These are phyloP conservation scores for Anisodus acutangulus DNA, from an alignment of 257 asterid genomes.

Conservation along the genomic window DNA sequence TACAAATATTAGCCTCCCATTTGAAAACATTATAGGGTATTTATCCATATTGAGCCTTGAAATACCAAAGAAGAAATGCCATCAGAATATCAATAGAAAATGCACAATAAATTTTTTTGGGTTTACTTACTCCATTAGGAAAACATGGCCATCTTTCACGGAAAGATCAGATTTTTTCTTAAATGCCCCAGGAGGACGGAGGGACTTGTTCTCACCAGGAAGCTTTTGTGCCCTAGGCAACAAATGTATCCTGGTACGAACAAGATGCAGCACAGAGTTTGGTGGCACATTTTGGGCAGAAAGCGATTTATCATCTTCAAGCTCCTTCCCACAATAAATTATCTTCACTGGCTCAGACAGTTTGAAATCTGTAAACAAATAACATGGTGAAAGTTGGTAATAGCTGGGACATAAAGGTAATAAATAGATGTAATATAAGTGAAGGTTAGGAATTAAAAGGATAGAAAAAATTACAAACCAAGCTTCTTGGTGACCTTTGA, in stretches of 20 bases:
- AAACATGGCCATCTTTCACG: conserved; percentile 94
- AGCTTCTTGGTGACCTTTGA: conserved; percentile 94
- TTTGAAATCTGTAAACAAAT: conserved; percentile 70
- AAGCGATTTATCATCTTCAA: conserved; percentile 83
- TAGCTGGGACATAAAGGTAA: conserved; percentile 15
- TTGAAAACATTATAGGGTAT: neutral
- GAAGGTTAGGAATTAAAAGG: conserved; percentile 16
- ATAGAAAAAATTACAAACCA: conserved; percentile 50
- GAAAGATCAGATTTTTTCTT: conserved; percentile 98
- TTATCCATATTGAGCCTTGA: neutral
- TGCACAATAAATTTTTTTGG: neutral
- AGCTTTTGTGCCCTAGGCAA: conserved; percentile 95
- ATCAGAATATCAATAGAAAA: conserved; percentile 20
- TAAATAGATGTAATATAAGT: conserved; percentile 33
- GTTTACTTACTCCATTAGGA: conserved; percentile 92
- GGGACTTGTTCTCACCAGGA: conserved; percentile 94
- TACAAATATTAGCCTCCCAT: neutral
- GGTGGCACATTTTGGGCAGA: conserved; percentile 78
- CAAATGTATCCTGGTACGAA: conserved; percentile 82
- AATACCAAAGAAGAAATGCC: neutral
- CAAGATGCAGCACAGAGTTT: conserved; percentile 91
- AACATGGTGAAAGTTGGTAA: conserved; percentile 23
- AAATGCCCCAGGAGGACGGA: conserved; percentile 99
- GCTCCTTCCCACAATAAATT: conserved; percentile 82
- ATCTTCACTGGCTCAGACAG: conserved; percentile 89